Conservation (phyloP, 495 filamentous ascomycete species). For the Aspergillus avenaceus region DNA sequence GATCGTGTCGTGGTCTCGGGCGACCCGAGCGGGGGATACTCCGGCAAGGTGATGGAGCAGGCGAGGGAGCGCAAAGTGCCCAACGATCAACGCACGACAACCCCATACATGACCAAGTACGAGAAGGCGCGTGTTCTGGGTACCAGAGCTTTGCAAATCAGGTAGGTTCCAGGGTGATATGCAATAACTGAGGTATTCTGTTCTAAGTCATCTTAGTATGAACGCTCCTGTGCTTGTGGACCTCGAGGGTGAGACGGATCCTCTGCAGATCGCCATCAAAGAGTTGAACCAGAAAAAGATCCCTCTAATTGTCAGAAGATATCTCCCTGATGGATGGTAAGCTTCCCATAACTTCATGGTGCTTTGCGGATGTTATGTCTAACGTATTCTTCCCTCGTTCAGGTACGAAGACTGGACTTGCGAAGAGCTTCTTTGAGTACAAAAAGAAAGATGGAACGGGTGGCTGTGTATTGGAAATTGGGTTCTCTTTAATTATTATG, state of each 20-base stretch:
- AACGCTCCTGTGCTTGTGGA: slow-evolving; percentile 97
- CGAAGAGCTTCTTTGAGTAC: slow-evolving; percentile 75
- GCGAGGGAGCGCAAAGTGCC: slow-evolving; percentile 85
- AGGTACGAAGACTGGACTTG: slow-evolving; percentile 99
- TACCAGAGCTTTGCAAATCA: slow-evolving; percentile 92
- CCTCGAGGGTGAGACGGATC: slow-evolving; percentile 95
- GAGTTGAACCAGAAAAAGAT: slow-evolving; percentile 98
- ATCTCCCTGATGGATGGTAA: slow-evolving; percentile 95
- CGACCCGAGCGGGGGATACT: slow-evolving; percentile 64
- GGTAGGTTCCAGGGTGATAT: slow-evolving; percentile 49
- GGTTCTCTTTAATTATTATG: slow-evolving; percentile 15
- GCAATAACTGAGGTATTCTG: not conserved
- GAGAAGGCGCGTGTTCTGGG: slow-evolving; percentile 90
- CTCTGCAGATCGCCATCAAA: slow-evolving; percentile 94
- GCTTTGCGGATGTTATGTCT: slow-evolving; percentile 3
- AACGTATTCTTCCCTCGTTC: slow-evolving; percentile 13
- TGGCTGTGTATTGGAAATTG: slow-evolving; percentile 16
- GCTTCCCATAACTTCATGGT: slow-evolving; percentile 25
- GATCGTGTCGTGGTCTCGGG: slow-evolving; percentile 66
- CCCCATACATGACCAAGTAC: slow-evolving; percentile 99
- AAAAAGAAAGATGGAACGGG: slow-evolving; percentile 2
- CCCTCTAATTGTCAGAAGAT: slow-evolving; percentile 87
- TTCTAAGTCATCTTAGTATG: slow-evolving; percentile 60
- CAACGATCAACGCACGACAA: slow-evolving; percentile 83
- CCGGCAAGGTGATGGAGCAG: slow-evolving; percentile 52